Percentiles rank a stretch among this genome's conserved stretches.
phyloP scores from a whole-genome alignment of 2,329 filamentous ascomycete genomes.

The Elsinoe australis region DNA sequence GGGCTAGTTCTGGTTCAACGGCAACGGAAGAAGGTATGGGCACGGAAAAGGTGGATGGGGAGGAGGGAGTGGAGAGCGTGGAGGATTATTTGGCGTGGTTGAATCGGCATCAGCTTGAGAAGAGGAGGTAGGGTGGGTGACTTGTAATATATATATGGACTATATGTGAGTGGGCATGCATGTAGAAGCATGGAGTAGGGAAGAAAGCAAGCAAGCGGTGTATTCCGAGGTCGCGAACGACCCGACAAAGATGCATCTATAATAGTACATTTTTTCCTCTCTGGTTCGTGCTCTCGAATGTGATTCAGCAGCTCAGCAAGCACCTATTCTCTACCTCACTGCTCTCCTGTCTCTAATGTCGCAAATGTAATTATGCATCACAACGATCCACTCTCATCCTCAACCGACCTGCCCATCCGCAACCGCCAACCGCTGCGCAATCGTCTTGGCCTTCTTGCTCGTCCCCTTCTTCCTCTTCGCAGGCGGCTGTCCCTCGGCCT shows the following conservation, averaged over 20 bases:
- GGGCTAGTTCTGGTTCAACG: constrained; percentile 11
- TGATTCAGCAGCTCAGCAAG: too few species aligned
- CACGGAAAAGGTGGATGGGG: background rate
- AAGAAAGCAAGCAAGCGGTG: background rate
- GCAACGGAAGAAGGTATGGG: constrained; percentile 4
- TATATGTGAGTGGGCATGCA: background rate
- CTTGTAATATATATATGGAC: background rate
- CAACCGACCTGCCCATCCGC: constrained; percentile 36
- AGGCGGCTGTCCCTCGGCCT: constrained; percentile 36
- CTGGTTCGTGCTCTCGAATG: too few species aligned
- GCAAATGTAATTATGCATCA: background rate
- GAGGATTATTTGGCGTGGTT: constrained; percentile 23
- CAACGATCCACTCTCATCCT: background rate
- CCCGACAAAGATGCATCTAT: too few species aligned
- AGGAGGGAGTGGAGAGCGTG: constrained; percentile 20
- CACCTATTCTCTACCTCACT: too few species aligned
- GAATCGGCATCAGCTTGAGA: constrained; percentile 11
- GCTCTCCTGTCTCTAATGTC: background rate
- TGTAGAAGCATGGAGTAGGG: background rate
- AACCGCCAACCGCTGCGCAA: constrained; percentile 43
- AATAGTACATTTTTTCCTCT: constrained; percentile 10
- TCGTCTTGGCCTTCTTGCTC: constrained; percentile 46
- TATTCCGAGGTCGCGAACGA: too few species aligned
- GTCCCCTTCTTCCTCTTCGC: constrained; percentile 51
- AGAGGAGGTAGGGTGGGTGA: background rate